Percentiles rank a stretch among this genome's conserved stretches.
phyloP scores from a whole-genome alignment of 1,284 basidiomycete species.

The Volvariella surrecta region DNA sequence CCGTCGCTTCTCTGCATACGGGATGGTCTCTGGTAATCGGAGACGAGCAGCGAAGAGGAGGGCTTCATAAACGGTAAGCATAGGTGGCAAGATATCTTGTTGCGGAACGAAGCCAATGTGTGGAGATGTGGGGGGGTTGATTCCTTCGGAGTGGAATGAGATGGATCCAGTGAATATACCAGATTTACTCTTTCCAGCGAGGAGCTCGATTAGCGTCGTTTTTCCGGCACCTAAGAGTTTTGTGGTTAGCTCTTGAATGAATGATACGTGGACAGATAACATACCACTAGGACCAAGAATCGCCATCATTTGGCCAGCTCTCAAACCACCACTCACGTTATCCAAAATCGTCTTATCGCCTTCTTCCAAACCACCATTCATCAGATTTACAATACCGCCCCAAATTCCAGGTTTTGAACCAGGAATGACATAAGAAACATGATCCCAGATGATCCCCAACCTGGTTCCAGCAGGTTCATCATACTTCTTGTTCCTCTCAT shows the following conservation, averaged over 20 bases:
- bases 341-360: conserved; percentile 69
- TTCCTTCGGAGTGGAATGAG: conserved; percentile 38
- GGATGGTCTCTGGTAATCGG: conserved; percentile 74
- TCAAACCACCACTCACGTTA: conserved; percentile 57
- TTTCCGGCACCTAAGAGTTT: conserved; percentile 70
- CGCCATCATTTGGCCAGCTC: conserved; percentile 77
- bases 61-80: conserved; percentile 77
- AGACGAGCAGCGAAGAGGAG: conserved; percentile 79
- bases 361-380: conserved; percentile 14
- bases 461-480: conserved; percentile 27
- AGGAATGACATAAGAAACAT: conserved; percentile 60
- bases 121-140: conserved; percentile 20
- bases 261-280: conserved; percentile 18
- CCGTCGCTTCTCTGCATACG: conserved; percentile 55
- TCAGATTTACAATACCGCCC: conserved; percentile 12
- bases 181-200: conserved; percentile 71
- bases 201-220: conserved; percentile 78
- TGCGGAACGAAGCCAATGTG: conserved; percentile 82
- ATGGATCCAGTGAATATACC: conserved; percentile 64
- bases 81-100: conserved; percentile 72
- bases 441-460: conserved; percentile 63
- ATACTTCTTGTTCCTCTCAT: conserved; percentile 39
- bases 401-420: conserved; percentile 14
- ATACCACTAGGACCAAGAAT: conserved; percentile 80
- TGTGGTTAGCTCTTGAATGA: too few relatives aligned